A percentile compares a stretch with the other conserved stretches of the same genome.
Evolutionary conservation across 352 stramenopile genomes (phyloP).

Genomic region (Globisporangium ultimum): DNA sequence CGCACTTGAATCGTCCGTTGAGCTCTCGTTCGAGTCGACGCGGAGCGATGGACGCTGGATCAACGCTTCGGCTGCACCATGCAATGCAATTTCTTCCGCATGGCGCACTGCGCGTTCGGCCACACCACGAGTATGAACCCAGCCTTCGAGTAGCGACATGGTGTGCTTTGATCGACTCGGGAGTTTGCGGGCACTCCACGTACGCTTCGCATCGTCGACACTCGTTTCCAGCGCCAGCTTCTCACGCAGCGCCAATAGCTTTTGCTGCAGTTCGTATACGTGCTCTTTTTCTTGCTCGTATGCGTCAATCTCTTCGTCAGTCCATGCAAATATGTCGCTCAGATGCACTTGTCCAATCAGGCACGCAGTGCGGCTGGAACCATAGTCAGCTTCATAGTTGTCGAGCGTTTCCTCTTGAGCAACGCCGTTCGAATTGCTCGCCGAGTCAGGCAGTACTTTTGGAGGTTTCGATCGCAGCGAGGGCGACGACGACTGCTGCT

Average conservation of each 20-base stretch:
- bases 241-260: slow-evolving; percentile 26
- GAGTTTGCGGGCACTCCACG: slow-evolving; percentile 7
- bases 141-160: slow-evolving; percentile 5
- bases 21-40: neutral
- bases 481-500: neutral
- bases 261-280: slow-evolving; percentile 35
- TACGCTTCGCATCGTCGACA: neutral
- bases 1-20: neutral
- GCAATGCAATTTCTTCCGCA: slow-evolving; percentile 41
- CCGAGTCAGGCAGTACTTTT: too few species aligned
- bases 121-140: slow-evolving; percentile 15
- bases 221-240: slow-evolving; percentile 18
- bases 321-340: slow-evolving; percentile 40
- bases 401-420: neutral
- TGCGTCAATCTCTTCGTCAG: slow-evolving; percentile 39
- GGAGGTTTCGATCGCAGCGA: neutral
- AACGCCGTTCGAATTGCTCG: too few species aligned
- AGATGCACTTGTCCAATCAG: slow-evolving; percentile 12
- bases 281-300: slow-evolving; percentile 42
- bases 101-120: slow-evolving; percentile 19
- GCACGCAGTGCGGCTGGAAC: neutral
- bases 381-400: neutral
- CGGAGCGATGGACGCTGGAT: slow-evolving; percentile 41
- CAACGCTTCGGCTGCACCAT: slow-evolving; percentile 35
- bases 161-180: neutral